Conservation (phyloP, 768 basidiomycete genomes). For the Auriscalpium vulgare region DNA sequence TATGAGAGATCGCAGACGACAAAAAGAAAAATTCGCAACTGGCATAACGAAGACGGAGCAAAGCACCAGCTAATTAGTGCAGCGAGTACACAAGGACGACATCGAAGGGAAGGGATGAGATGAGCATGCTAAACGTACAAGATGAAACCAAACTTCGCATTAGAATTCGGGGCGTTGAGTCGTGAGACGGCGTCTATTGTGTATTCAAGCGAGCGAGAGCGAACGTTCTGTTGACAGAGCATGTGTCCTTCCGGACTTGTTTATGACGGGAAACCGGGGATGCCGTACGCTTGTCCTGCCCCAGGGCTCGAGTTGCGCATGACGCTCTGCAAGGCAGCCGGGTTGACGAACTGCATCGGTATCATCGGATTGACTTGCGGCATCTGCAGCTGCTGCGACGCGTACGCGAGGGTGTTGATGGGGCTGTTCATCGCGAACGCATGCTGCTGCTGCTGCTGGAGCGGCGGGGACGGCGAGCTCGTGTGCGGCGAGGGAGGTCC, state of each 20-base stretch:
- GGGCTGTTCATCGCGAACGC: conserved; percentile 43
- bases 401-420: conserved; percentile 42
- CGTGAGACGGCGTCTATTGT: conserved; percentile 1
- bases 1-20: conserved; percentile 6
- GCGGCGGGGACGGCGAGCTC: conserved; percentile 26
- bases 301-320: conserved; percentile 76
- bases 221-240: background rate
- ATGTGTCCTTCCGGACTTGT: conserved; percentile 5
- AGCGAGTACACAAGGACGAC: conserved; percentile 1
- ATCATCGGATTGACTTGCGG: conserved; percentile 56
- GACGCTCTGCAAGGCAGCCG: conserved; percentile 79
- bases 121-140: background rate
- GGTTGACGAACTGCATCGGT: conserved; percentile 53
- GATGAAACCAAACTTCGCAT: too few relatives aligned
- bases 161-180: background rate
- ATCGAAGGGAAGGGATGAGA: background rate
- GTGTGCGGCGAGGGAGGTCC: conserved; percentile 23
- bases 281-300: conserved; percentile 30
- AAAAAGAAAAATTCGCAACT: conserved; percentile 2
- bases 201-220: conserved; percentile 3
- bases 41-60: background rate
- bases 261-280: conserved; percentile 13
- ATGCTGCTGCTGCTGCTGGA: conserved; percentile 40
- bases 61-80: background rate
- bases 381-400: conserved; percentile 35